phyloP scores from a whole-genome alignment of 2,329 filamentous ascomycete species.

The Aspergillus felis region DNA sequence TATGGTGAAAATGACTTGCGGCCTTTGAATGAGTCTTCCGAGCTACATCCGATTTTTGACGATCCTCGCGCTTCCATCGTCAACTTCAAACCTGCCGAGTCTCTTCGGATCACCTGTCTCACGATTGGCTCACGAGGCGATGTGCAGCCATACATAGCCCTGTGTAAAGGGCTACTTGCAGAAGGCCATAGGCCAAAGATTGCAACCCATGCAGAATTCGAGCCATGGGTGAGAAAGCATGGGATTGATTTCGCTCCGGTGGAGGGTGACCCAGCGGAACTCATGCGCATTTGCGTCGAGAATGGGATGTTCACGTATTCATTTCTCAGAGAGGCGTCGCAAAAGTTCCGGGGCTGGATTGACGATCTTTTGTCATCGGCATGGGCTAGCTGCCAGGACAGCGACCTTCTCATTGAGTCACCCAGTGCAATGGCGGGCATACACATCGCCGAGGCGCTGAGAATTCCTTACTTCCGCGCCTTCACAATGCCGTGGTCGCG shows the following conservation, averaged over 20 bases:
- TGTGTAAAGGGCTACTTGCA: slow-evolving; percentile 83
- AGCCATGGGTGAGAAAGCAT: slow-evolving; percentile 82
- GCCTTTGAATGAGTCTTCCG: slow-evolving; percentile 28
- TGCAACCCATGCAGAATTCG: slow-evolving; percentile 88
- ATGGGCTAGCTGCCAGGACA: slow-evolving; percentile 78
- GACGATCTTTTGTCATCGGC: slow-evolving; percentile 80
- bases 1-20: slow-evolving; percentile 30
- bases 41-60: slow-evolving; percentile 76
- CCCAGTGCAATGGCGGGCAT: slow-evolving; percentile 97
- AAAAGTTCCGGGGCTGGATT: slow-evolving; percentile 90
- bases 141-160: slow-evolving; percentile 93
- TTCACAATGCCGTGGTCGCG: slow-evolving; percentile 99
- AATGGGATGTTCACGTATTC: slow-evolving; percentile 95
- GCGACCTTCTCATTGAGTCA: slow-evolving; percentile 88
- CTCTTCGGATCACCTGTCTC: slow-evolving; percentile 82
- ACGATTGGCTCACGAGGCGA: slow-evolving; percentile 95
- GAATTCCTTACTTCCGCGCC: slow-evolving; percentile 92
- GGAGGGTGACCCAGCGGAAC: slow-evolving; percentile 84
- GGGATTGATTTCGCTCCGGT: slow-evolving; percentile 90
- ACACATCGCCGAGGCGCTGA: slow-evolving; percentile 89
- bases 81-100: slow-evolving; percentile 79
- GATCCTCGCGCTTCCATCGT: slow-evolving; percentile 83
- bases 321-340: slow-evolving; percentile 82
- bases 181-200: slow-evolving; percentile 86
- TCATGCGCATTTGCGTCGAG: slow-evolving; percentile 95